Conservation (phyloP, 2,329 filamentous ascomycete species). For the Penicillium sp. region DNA sequence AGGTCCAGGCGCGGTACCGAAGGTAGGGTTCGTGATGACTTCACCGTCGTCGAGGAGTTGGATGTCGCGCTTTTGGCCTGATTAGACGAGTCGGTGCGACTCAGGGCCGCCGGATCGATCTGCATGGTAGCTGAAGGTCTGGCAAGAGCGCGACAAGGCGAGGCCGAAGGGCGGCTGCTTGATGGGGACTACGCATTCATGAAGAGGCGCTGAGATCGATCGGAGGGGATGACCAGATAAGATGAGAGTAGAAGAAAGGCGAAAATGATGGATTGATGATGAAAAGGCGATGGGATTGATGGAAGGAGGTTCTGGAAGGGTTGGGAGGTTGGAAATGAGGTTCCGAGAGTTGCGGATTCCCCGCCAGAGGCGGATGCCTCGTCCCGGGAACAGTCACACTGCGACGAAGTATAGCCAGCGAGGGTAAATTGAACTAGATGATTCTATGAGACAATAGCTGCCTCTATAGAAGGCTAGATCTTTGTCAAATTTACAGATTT, state of each 20-base stretch:
- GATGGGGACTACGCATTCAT: conserved; percentile 48
- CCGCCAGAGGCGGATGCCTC: conserved; percentile 36
- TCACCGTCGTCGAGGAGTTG: conserved; percentile 46
- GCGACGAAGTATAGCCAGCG: conserved; percentile 1
- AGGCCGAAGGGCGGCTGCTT: conserved; percentile 48
- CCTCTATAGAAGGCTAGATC: not conserved
- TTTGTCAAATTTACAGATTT: not conserved
- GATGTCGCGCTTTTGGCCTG: conserved; percentile 41
- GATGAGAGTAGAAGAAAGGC: conserved; percentile 18
- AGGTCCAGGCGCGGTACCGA: conserved; percentile 67
- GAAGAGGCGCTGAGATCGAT: conserved; percentile 31
- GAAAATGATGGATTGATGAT: conserved; percentile 31
- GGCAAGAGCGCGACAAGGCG: conserved; percentile 45
- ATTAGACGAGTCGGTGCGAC: conserved; percentile 49
- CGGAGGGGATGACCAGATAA: conserved; percentile 16
- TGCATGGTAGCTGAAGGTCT: conserved; percentile 47
- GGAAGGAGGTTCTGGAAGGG: conserved; percentile 34
- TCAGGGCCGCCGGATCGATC: conserved; percentile 54
- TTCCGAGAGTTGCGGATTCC: conserved; percentile 34
- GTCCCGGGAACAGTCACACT: conserved; percentile 19
- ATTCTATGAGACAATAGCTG: no score
- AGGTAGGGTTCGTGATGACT: conserved; percentile 57
- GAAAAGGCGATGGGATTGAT: conserved; percentile 27
- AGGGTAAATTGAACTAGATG: not conserved
- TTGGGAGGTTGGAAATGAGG: conserved; percentile 36